Conservation (phyloP, 1,139 yeast species). For the Candida sp. region DNA sequence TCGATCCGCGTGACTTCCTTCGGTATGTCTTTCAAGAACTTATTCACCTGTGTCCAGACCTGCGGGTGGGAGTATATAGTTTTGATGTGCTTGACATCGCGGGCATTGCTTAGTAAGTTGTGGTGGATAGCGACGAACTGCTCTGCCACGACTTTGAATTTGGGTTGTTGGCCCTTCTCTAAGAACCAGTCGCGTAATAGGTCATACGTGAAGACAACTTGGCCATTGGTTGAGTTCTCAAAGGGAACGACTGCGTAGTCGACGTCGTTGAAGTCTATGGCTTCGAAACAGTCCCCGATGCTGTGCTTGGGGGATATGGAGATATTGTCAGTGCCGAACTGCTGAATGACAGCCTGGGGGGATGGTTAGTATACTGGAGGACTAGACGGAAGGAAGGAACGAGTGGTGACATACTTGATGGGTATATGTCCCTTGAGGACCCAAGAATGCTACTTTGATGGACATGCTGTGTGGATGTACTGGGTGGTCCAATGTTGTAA, state of each 20-base stretch:
- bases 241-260: slow-evolving; percentile 88
- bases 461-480: slow-evolving; percentile 13
- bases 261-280: slow-evolving; percentile 48
- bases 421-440: slow-evolving; percentile 92
- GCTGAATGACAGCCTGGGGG: slow-evolving; percentile 75
- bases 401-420: slow-evolving; percentile 64
- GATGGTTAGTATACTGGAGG: slow-evolving; percentile 11
- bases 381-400: not conserved
- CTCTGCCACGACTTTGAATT: slow-evolving; percentile 67
- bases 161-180: slow-evolving; percentile 17
- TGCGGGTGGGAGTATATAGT: slow-evolving; percentile 93
- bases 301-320: slow-evolving; percentile 48
- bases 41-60: slow-evolving; percentile 92
- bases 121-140: slow-evolving; percentile 87
- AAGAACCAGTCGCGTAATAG: slow-evolving; percentile 70
- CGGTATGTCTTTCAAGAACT: slow-evolving; percentile 46
- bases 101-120: slow-evolving; percentile 61
- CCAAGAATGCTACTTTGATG: slow-evolving; percentile 68
- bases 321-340: slow-evolving; percentile 54
- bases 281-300: slow-evolving; percentile 69
- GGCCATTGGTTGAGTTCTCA: slow-evolving; percentile 96
- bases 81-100: slow-evolving; percentile 45
- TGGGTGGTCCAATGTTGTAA: not conserved
- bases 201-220: slow-evolving; percentile 86
- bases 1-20: slow-evolving; percentile 58